Conservation (phyloP, 176 grass and related monocot genomes). For the Eragrostis curvula region DNA sequence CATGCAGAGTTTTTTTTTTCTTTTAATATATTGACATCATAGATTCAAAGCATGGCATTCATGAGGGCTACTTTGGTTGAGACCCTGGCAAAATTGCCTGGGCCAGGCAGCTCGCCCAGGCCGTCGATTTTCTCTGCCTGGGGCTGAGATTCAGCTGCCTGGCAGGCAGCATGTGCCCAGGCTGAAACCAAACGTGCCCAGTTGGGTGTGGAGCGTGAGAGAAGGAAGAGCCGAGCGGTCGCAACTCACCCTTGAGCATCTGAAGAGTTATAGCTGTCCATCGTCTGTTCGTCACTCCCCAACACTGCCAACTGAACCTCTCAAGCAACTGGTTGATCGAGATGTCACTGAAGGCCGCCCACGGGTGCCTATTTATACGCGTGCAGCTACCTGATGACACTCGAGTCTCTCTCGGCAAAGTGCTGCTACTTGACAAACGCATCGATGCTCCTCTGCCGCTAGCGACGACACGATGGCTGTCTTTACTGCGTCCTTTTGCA, state of each 20-base stretch:
- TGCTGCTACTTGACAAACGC: background rate
- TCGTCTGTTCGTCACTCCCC: background rate
- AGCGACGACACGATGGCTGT: background rate
- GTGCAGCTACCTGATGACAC: background rate
- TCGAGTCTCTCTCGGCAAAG: background rate
- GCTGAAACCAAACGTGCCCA: too few species aligned
- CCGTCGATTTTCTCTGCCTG: too few species aligned
- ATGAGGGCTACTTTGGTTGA: too few species aligned
- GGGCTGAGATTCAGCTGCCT: too few species aligned
- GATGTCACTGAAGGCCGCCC: background rate
- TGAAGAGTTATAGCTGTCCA: slow-evolving; percentile 29
- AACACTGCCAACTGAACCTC: background rate
- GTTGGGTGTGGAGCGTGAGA: background rate
- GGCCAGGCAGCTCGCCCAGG: too few species aligned
- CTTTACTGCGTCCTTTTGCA: background rate
- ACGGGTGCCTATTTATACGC: slow-evolving; percentile 41
- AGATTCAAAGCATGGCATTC: background rate
- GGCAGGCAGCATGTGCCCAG: too few species aligned
- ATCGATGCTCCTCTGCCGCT: background rate
- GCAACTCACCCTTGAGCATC: slow-evolving; percentile 36
- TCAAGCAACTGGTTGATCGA: background rate
- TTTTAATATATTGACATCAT: background rate
- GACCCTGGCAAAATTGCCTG: too few species aligned
- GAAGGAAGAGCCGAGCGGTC: background rate
- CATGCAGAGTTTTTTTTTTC: too few species aligned